These are phyloP conservation scores for Anthostomella pinea DNA, from an alignment of 2,329 filamentous ascomycete genomes.

Conservation along the genomic window DNA sequence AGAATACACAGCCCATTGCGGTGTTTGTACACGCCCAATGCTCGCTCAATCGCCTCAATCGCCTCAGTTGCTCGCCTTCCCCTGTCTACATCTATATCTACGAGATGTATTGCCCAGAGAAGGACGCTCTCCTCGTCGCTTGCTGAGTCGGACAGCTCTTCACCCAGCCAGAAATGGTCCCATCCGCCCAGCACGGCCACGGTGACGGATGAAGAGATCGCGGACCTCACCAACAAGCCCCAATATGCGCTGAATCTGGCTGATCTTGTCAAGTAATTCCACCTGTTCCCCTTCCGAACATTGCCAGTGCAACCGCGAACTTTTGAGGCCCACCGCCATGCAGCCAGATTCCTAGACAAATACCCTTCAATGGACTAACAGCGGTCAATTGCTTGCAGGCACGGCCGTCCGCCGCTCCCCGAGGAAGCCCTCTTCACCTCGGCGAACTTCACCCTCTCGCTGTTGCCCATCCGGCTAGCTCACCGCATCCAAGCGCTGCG, in stretches of 20 bases:
- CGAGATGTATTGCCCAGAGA: slow-evolving; percentile 9
- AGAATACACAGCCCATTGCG: slow-evolving; percentile 37
- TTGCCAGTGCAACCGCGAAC: too few species aligned
- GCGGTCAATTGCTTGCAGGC: too few species aligned
- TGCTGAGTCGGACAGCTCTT: slow-evolving; percentile 14
- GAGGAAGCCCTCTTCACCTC: slow-evolving; percentile 78
- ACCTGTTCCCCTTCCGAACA: too few species aligned
- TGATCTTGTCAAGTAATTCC: slow-evolving; percentile 78
- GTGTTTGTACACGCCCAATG: slow-evolving; percentile 31
- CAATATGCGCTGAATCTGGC: slow-evolving; percentile 80
- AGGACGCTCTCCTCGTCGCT: slow-evolving; percentile 27
- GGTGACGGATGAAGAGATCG: slow-evolving; percentile 72
- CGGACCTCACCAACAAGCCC: slow-evolving; percentile 70
- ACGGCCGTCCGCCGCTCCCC: slow-evolving; percentile 81
- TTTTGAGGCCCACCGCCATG: too few species aligned
- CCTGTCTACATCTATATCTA: slow-evolving; percentile 5
- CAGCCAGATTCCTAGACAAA: too few species aligned
- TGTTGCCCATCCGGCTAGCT: slow-evolving; percentile 87
- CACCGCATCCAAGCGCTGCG: slow-evolving; percentile 90
- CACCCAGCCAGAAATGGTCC: slow-evolving; percentile 33
- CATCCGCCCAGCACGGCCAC: slow-evolving; percentile 45
- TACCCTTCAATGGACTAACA: too few species aligned
- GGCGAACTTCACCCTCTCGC: slow-evolving; percentile 91
- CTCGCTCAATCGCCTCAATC: slow-evolving; percentile 2
- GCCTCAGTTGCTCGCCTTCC: slow-evolving; percentile 9